Conservation (phyloP, 257 asterid genomes). For the Plantago ovata region DNA sequence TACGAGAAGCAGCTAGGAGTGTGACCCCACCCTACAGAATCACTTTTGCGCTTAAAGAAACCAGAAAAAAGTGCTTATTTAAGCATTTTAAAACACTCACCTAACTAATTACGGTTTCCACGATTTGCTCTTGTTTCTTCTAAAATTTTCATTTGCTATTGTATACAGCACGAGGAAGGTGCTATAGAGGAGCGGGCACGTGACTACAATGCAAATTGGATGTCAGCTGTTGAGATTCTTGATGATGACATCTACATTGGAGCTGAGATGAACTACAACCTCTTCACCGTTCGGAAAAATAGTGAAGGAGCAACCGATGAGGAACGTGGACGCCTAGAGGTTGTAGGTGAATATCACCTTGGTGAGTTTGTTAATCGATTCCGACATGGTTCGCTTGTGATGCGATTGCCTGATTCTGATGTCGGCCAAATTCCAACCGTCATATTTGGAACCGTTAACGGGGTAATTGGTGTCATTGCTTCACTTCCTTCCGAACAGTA, state of each 20-base stretch:
- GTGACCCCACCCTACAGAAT: too few relatives aligned
- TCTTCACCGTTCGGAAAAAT: constrained; percentile 83
- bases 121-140: background rate
- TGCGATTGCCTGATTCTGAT: constrained; percentile 94
- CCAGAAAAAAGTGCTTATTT: background rate
- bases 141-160: constrained; percentile 13
- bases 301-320: constrained; percentile 97
- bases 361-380: constrained; percentile 93
- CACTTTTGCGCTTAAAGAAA: too few relatives aligned
- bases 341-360: constrained; percentile 94
- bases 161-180: constrained; percentile 86
- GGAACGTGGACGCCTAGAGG: constrained; percentile 97
- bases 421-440: constrained; percentile 89
- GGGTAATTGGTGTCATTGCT: constrained; percentile 89
- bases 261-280: constrained; percentile 81
- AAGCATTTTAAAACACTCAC: background rate
- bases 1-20: too few relatives aligned
- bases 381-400: constrained; percentile 90
- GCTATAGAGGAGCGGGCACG: constrained; percentile 99
- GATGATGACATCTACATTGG: constrained; percentile 92
- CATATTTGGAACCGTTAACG: constrained; percentile 92
- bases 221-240: constrained; percentile 98
- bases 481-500: constrained; percentile 87
- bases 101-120: background rate
- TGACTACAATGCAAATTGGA: constrained; percentile 97